Percentiles rank a stretch among this genome's conserved stretches.
Conservation (phyloP, 2,329 filamentous ascomycete species). For the Curvularia sp. region DNA sequence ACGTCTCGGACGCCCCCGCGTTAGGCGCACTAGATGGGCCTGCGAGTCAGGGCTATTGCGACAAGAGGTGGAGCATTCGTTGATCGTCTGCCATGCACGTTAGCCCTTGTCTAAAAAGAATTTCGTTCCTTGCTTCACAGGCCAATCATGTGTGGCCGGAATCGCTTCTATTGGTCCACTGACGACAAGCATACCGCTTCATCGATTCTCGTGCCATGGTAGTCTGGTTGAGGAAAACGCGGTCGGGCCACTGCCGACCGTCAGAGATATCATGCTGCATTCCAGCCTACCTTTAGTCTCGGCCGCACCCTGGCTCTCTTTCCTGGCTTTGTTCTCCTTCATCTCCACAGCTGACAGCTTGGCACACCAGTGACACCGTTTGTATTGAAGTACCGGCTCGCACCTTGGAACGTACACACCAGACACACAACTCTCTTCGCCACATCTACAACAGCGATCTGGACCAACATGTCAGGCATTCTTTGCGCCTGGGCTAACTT, state of each 20-base stretch:
- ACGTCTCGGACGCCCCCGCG: conserved; percentile 2
- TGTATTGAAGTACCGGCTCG: background rate
- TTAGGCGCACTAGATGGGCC: conserved; percentile 3
- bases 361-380: background rate
- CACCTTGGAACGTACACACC: background rate
- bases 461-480: conserved; percentile 27
- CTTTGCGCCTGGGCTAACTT: conserved; percentile 30
- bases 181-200: conserved; percentile 16
- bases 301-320: conserved; percentile 9
- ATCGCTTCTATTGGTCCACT: conserved; percentile 8
- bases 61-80: conserved; percentile 8
- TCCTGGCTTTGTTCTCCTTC: conserved; percentile 1
- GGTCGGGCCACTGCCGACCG: conserved; percentile 15
- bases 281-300: conserved; percentile 7
- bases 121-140: conserved; percentile 6
- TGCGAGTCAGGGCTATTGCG: conserved; percentile 7
- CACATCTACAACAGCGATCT: background rate
- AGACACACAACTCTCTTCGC: background rate
- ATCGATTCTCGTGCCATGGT: conserved; percentile 9
- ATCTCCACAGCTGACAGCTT: conserved; percentile 4
- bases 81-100: conserved; percentile 15
- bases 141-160: conserved; percentile 7
- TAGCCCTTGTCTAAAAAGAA: conserved; percentile 11
- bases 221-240: conserved; percentile 10
- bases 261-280: conserved; percentile 8